Conservation (phyloP, 2,329 filamentous ascomycete genomes). For the Colletotrichum shisoi region DNA sequence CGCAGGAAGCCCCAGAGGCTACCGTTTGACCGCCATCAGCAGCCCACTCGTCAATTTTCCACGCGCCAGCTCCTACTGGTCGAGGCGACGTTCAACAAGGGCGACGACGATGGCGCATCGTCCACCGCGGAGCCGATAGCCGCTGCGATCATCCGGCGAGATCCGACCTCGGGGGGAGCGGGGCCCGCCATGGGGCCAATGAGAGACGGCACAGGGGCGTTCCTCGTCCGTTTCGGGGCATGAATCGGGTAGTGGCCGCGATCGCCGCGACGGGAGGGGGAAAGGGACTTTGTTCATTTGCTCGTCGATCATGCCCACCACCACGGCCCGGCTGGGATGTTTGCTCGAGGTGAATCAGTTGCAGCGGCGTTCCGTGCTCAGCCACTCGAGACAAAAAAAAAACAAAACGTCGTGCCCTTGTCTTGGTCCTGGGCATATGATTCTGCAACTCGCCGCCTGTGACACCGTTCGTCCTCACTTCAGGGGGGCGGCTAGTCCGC, state of each 20-base stretch:
- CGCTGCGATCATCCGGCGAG: conserved; percentile 25
- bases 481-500: background rate
- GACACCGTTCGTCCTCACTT: background rate
- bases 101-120: conserved; percentile 7
- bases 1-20: background rate
- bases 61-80: conserved; percentile 3
- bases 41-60: conserved; percentile 8
- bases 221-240: conserved; percentile 12
- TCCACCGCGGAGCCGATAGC: conserved; percentile 23
- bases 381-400: background rate
- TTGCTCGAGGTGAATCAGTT: background rate
- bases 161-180: conserved; percentile 12
- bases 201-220: background rate
- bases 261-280: conserved; percentile 1
- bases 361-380: background rate
- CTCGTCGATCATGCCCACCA: conserved; percentile 6
- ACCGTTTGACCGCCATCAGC: background rate
- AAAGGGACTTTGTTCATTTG: background rate
- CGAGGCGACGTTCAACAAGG: conserved; percentile 6
- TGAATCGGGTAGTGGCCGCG: conserved; percentile 9
- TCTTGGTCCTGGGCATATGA: too few relatives aligned
- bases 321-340: background rate
- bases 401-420: too few relatives aligned
- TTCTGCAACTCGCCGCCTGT: background rate
- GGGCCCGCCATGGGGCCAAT: conserved; percentile 1